A percentile compares a stretch with the other conserved stretches of the same genome.
phyloP scores from a whole-genome alignment of 2,329 filamentous ascomycete genomes.

The Colletotrichum viniferum region DNA sequence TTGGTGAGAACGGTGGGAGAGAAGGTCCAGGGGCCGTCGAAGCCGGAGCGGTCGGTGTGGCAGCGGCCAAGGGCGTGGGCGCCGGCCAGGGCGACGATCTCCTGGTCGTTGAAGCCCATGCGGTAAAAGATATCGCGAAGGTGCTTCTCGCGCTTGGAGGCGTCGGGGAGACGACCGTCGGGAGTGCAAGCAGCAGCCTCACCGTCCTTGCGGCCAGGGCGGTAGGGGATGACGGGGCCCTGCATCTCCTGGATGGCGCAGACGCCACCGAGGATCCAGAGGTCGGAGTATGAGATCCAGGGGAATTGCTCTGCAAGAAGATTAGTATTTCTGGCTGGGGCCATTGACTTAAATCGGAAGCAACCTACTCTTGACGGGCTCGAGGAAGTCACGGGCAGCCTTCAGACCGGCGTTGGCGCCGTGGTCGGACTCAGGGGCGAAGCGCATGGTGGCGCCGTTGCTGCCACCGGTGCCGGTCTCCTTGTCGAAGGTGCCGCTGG shows the following conservation, averaged over 20 bases:
- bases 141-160: conserved; percentile 76
- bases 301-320: conserved; percentile 71
- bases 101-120: conserved; percentile 97
- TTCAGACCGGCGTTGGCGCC: conserved; percentile 93
- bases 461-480: conserved; percentile 87
- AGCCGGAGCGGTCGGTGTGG: conserved; percentile 88
- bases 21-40: conserved; percentile 89
- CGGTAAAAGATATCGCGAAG: conserved; percentile 91
- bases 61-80: conserved; percentile 89
- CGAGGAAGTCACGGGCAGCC: conserved; percentile 87
- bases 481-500: conserved; percentile 89
- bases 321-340: not conserved
- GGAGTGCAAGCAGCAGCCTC: conserved; percentile 88
- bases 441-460: conserved; percentile 98
- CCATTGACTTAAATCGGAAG: conserved; percentile 2
- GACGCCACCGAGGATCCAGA: conserved; percentile 91
- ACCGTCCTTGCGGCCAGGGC: conserved; percentile 82
- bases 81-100: conserved; percentile 89
- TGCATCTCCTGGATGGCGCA: conserved; percentile 94
- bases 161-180: conserved; percentile 87
- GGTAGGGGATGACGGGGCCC: conserved; percentile 85
- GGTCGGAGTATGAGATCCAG: conserved; percentile 95
- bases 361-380: conserved; percentile 79
- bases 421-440: conserved; percentile 85
- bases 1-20: conserved; percentile 91